Evolutionary conservation across 331 rosid species (phyloP), one percentile per base, ranked within the genome.

Genomic region (Malus hybrid): DNA sequence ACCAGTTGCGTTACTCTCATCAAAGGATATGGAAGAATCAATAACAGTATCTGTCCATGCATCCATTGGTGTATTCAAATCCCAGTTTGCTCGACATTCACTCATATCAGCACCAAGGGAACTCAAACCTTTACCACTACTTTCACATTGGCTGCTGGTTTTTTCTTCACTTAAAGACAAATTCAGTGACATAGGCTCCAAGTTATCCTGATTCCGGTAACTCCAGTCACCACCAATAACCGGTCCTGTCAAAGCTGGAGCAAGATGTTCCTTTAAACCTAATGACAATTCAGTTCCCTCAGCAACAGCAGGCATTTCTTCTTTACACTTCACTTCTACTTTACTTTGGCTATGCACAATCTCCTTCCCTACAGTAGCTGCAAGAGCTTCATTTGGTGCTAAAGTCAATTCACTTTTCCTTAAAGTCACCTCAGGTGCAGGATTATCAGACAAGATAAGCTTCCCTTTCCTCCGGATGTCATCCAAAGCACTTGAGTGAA

Each of bases 31-130:
- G 69, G 81, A 32, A 4, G 88, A 80, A 70, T 81, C 88, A 44
- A 67, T 78, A 15, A 70, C 81, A 80, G 83, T 33, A 84, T 87
- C 93, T 55, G 82, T 93, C 99, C 99, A 94, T 16, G 91, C 91
- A 77, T 94, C 99, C 97, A 94, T 90, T 3, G 93, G 89, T 74
- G 96, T 92, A 85, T 94, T 94, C 77, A 94, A 85, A 89, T 94
- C 99, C 99, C 99, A 94, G 77, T 92, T 92, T 77, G 86, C 99
- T 84, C 99, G 83, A 76, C 81, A 85, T 60, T 89, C 83, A 64
- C 80, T 80, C 60, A 56, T 76, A 63, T 13, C 82, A 57, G 84
- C 54, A 24, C 79, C 71, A 67, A 24, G 78, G 34, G 52, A 34
- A 42, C 57, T 77, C 67, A 42, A 55, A 71, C 82, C 86, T 39